Base-by-base conservation (phyloP, 208 protist genomes). In the Tritrichomonas foetus region DNA sequence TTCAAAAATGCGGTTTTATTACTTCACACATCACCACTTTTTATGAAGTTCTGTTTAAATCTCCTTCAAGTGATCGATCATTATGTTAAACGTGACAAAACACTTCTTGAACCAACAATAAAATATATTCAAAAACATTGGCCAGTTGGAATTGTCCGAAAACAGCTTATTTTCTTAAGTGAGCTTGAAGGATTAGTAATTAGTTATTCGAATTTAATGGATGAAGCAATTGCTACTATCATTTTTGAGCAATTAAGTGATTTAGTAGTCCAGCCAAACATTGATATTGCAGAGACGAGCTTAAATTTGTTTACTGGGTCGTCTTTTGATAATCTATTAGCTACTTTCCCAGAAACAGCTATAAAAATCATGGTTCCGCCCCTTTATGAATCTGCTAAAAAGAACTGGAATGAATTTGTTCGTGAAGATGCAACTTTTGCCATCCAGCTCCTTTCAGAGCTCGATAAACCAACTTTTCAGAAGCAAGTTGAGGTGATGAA, bases 31-130 rank as follows among this genome's bases (percentile, higher is more conserved):
- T 82, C 74, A 22, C 74, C 74, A 1, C 33, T 47, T 39, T 82
- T 82, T 39, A 30, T 82, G 11, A 82, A 82, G 74, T 82, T 82
- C 41, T 82, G 74, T 50, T 39, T 82, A 47, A 82, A 82, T 82
- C 9, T 82, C 30, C 50, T 82, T 30, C 33, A 47, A 50, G 74
- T 49, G 1, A 82, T 82, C 11, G 41, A 82, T 50, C 74, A 82
- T 30, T 50, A 82, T 82, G 22, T 82, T 30, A 82, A 82, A 27
- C 1, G 47, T 47, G 74, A 82, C 9, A 33, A 30, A 0, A 50
- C 0, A 50, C 74, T 82, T 82, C 50, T 47, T 50, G 74, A 82
- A 27, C 74, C 74, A 82, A 50, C 74, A 30, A 50, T 82, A 33
- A 20, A 82, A 50, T 82, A 50, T 41, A 47, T 82, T 11, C 9